These are phyloP conservation scores for Hymenotorrendiella dingleyae DNA, from an alignment of 2,329 filamentous ascomycete genomes.

Conservation along the genomic window DNA sequence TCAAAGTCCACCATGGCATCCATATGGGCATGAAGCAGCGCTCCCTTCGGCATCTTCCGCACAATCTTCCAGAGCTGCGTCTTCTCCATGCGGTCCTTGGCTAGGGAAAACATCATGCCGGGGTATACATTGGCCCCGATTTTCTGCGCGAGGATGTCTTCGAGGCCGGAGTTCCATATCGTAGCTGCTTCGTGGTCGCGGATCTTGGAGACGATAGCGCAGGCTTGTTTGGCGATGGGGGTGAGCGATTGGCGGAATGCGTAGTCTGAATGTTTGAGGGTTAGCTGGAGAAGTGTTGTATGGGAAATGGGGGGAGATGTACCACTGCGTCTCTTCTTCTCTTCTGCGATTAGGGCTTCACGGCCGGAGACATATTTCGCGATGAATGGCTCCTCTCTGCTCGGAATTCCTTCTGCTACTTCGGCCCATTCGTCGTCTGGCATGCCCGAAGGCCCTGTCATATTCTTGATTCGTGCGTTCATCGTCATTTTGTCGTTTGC, in stretches of 20 bases:
- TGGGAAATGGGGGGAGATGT: constrained; percentile 6
- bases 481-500: constrained; percentile 12
- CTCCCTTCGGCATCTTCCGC: constrained; percentile 81
- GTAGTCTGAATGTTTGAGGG: constrained; percentile 40
- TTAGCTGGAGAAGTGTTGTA: not conserved
- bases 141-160: constrained; percentile 61
- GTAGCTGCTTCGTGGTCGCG: constrained; percentile 68
- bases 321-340: constrained; percentile 79
- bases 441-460: constrained; percentile 27
- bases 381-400: constrained; percentile 65
- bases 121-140: constrained; percentile 65
- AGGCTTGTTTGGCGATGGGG: constrained; percentile 70
- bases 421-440: constrained; percentile 54
- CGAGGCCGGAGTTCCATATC: constrained; percentile 69
- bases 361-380: constrained; percentile 75
- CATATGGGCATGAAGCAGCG: constrained; percentile 78
- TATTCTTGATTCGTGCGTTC: constrained; percentile 21
- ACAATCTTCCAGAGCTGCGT: constrained; percentile 84
- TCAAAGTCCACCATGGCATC: constrained; percentile 88
- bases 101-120: constrained; percentile 89
- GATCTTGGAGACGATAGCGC: constrained; percentile 73
- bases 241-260: constrained; percentile 70
- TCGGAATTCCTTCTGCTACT: constrained; percentile 49
- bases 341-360: constrained; percentile 69
- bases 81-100: constrained; percentile 78